phyloP scores from a whole-genome alignment of 164 flowering plant genomes.

The Vitis riparia region DNA sequence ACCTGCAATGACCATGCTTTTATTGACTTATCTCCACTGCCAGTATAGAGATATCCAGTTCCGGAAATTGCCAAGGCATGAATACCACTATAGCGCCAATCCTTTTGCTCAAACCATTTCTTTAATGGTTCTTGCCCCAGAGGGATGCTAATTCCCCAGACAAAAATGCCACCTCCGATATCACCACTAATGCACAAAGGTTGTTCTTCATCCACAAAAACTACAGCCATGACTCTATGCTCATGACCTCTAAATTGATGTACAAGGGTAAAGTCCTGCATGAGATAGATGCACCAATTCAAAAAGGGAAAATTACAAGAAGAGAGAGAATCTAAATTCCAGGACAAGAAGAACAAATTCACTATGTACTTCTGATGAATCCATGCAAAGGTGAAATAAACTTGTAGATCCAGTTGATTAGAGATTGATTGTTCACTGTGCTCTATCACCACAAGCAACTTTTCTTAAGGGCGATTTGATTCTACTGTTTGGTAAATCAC shows the following conservation, averaged over 20 bases:
- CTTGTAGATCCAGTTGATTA: too few species aligned
- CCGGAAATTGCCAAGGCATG: conserved; percentile 68
- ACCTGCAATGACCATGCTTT: conserved; percentile 94
- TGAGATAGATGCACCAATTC: not conserved
- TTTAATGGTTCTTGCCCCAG: conserved; percentile 49
- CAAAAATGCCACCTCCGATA: conserved; percentile 77
- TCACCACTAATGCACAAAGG: conserved; percentile 85
- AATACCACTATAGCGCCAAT: conserved; percentile 96
- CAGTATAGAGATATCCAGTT: conserved; percentile 65
- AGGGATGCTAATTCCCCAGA: conserved; percentile 55
- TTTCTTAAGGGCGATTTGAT: too few species aligned
- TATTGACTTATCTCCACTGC: conserved; percentile 83
- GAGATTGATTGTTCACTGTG: too few species aligned
- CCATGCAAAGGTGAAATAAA: too few species aligned
- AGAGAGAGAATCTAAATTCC: not conserved
- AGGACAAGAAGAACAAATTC: not conserved
- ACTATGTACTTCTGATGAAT: too few species aligned
- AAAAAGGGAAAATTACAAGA: not conserved
- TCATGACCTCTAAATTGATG: conserved; percentile 84
- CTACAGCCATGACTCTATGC: conserved; percentile 70
- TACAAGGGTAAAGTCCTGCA: conserved; percentile 77
- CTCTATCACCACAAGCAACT: too few species aligned
- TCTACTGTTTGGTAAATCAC: too few species aligned
- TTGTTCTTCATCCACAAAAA: conserved; percentile 50
- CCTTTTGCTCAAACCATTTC: conserved; percentile 75